Evolutionary conservation across 495 filamentous ascomycete species (phyloP), one percentile per base, ranked within the genome.

Genomic region (Penicillium alfredii): DNA sequence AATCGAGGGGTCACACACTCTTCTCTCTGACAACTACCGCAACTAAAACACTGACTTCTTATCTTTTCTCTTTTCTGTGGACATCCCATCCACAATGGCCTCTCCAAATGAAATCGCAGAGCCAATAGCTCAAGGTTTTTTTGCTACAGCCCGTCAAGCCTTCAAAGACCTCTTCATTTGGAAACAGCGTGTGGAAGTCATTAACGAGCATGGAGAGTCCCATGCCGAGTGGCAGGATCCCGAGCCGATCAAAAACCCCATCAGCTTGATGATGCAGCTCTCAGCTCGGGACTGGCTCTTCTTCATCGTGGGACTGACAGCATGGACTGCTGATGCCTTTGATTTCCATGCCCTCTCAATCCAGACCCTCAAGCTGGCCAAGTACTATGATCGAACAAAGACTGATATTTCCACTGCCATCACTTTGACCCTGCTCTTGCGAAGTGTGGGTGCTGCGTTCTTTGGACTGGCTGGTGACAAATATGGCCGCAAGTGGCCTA

Each of bases 401-500:
- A 85, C 80, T n/a, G 69, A 78, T 11, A 76, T 89, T 35, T 66
- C 77, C 3, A 80, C 78, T 1, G 83, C 81, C 20, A 85, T 88
- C 44, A 88, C 84, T 0, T 63, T 89, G 19, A 85, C 81, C 0
- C 63, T 89, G 21, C 64, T 88, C 7, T 65, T 88, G 16, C 68
- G 84, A 13, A 82, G 80, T 24, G 60, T 86, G 10, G 84, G 84
- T 5, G 83, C 84, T 4, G 78, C 72, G 4, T 51, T 73, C 47
- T 86, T 88, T 34, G 84, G 84, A 29, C 65, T 89, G 16, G 76
- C 79, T 1, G 81, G 79, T 32, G 84, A 89, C 46, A 72, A 70
- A 14, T 87, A 74, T 57, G 84, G 84, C n/a, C 73, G 83, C 29
- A 87, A 87, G 62, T 89, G 81, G 76, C 82, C 84, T 5, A 83